phyloP scores from a whole-genome alignment of 2,329 filamentous ascomycete genomes.

The Xylaria digitata region DNA sequence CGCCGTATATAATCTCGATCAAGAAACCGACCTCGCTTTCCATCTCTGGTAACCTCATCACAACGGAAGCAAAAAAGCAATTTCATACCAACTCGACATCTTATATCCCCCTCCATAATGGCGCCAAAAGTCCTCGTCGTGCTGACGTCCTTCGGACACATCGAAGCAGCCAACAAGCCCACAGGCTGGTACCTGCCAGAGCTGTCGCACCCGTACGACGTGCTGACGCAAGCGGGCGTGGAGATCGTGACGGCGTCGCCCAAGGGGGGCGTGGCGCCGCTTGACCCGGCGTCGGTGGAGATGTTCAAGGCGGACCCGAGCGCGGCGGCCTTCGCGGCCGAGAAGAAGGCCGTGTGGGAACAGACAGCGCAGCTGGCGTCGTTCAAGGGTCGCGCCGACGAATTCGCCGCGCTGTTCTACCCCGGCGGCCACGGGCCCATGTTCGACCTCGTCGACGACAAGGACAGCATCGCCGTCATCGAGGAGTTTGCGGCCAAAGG shows the following conservation, averaged over 20 bases:
- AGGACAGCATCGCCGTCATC: conserved; percentile 68
- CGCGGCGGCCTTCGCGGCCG: conserved; percentile 65
- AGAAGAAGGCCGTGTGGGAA: conserved; percentile 70
- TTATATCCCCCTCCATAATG: conserved; percentile 50
- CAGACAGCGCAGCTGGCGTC: conserved; percentile 68
- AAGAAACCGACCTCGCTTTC: not conserved
- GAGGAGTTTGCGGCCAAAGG: conserved; percentile 69
- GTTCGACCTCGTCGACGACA: conserved; percentile 72
- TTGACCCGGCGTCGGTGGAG: conserved; percentile 69
- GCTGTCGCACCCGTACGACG: conserved; percentile 72
- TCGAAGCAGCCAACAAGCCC: conserved; percentile 61
- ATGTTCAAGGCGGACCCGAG: conserved; percentile 64
- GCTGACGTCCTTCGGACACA: conserved; percentile 70
- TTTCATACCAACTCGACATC: not conserved
- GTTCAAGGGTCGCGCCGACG: conserved; percentile 64
- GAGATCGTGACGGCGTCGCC: conserved; percentile 71
- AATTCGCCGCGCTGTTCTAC: conserved; percentile 72
- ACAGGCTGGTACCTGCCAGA: conserved; percentile 80
- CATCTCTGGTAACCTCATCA: not conserved
- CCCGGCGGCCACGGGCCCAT: conserved; percentile 72
- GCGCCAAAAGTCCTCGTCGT: conserved; percentile 75
- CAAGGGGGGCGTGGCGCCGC: conserved; percentile 68
- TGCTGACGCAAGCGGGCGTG: conserved; percentile 62
- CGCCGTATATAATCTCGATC: not conserved
- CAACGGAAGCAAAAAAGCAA: not conserved